Evolutionary conservation across 441 rosid genomes (phyloP), one percentile per base, ranked within the genome.

Genomic region (Arabidopsis hybrid): DNA sequence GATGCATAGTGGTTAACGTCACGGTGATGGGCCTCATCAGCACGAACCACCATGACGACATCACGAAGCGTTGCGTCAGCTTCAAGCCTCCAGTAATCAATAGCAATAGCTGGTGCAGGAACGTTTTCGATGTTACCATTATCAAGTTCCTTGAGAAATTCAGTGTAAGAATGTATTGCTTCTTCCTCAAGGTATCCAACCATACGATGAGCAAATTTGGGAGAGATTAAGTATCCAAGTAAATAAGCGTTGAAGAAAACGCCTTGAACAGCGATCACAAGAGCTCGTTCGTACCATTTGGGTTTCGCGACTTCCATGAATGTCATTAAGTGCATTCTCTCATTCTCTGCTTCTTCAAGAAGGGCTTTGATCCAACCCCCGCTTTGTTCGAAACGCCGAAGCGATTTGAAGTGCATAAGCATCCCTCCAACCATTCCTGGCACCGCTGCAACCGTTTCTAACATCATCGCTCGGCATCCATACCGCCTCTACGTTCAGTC

Each of bases 331-430:
- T 95, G 97, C 99, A 95, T 95, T 8, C 97, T 85, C 83, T 91
- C 97, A 75, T 95, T 95, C 81, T 95, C 97, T 1, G 99, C 97
- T 79, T 95, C 99, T 72, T 92, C 99, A 0, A 92, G 78, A 31
- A 95, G 70, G 10, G 96, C 94, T 78, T 92, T 95, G 71, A 91
- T 90, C 97, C 97, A 95, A 4, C 97, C 99, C 0, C 99, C 97
- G 18, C 94, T 92, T 21, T 90, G 97, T 71, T 95, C 89, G 77
- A 95, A 95, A 38, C 84, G 73, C 46, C 97, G 69, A 0, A 95
- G 87, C 0, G 96, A 95, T 56, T 86, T 89, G 72, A 82, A 79
- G 62, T 90, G 99, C 1, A 76, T 60, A 14, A 92, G 80, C 97
- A 90, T 86, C 1, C 97, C 97, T 34, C 93, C 97, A 1, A 90